Evolutionary conservation across 73 alveolate species (phyloP), one percentile per base, ranked within the genome.

Genomic region (Tetrahymena thermophila): DNA sequence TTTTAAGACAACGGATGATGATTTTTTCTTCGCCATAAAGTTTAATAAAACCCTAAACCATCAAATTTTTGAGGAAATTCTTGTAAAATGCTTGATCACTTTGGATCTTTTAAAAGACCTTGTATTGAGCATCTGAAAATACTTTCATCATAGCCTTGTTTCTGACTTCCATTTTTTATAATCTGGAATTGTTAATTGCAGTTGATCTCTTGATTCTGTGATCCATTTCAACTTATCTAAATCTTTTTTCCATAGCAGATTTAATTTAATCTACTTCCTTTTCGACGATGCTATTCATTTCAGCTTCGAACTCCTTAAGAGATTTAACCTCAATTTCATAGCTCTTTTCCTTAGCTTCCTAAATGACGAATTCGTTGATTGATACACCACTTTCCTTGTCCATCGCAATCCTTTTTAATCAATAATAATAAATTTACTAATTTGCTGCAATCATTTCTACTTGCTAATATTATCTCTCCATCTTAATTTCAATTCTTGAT

Each of bases 301-400:
- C 97, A 34, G 93, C 94, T 58, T 95, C 97, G 56, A 95, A 95
- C 94, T 95, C 85, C 85, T 95, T 95, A 50, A 95, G 94, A 19
- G 97, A 93, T 71, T 95, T 95, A 19, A 95, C 97, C 55, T 95
- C 97, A 16, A 95, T 95, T 56, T 95, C 97, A 56, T 85, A 95
- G 85, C 97, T 85, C 84, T 95, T 95, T 58, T 95, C 97, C 89
- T 94, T 95, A 16, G 97, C 97, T 58, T 95, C 97, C 85, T 95
- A 89, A 43, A 95, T 57, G 56, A 95, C 97, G 94, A 95, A 95
- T 35, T 95, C 97, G 94, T 56, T 85, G 84, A 95, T 55, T 43
- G 97, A 89, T 85, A 95, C 89, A 71, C 89, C 89, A n/a, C 89
- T 71, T 71, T 71, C 89, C 37, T 71, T 71, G 89, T 71, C 89